Percentiles rank a stretch among this genome's conserved stretches.
Evolutionary conservation across 306 rosid genomes (phyloP).

Genomic region (Dalbergia oliveri): DNA sequence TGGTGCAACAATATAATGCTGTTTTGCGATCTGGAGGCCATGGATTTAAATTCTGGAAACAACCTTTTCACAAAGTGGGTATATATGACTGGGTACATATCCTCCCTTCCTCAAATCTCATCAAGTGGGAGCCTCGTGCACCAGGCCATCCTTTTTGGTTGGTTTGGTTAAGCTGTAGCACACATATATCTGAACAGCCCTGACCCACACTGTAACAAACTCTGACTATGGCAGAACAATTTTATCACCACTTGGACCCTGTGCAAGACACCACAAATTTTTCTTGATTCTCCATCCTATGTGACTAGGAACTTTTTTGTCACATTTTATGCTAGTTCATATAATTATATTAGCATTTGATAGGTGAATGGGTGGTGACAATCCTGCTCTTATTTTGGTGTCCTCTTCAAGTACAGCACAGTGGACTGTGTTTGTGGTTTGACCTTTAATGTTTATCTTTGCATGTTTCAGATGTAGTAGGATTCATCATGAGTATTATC

Average conservation of each 20-base stretch:
- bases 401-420: not conserved
- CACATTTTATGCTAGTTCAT: not conserved
- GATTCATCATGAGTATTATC: not conserved
- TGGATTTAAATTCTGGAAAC: too few species aligned
- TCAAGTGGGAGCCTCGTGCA: too few species aligned
- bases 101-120: too few species aligned
- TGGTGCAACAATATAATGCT: too few species aligned
- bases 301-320: conserved; percentile 15
- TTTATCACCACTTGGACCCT: not conserved
- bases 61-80: too few species aligned
- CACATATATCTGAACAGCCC: conserved; percentile 14
- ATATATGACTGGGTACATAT: too few species aligned
- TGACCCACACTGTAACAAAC: not conserved
- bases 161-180: not conserved
- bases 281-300: conserved; percentile 4
- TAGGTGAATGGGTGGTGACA: conserved; percentile 12
- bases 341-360: not conserved
- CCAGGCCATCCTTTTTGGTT: not conserved
- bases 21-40: too few species aligned
- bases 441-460: not conserved
- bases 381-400: not conserved
- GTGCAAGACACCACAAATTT: not conserved
- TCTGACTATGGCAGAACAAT: not conserved
- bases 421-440: not conserved
- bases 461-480: not conserved